Evolutionary conservation across 495 filamentous ascomycete species (phyloP).

Genomic region (Hypoxylon rickii): DNA sequence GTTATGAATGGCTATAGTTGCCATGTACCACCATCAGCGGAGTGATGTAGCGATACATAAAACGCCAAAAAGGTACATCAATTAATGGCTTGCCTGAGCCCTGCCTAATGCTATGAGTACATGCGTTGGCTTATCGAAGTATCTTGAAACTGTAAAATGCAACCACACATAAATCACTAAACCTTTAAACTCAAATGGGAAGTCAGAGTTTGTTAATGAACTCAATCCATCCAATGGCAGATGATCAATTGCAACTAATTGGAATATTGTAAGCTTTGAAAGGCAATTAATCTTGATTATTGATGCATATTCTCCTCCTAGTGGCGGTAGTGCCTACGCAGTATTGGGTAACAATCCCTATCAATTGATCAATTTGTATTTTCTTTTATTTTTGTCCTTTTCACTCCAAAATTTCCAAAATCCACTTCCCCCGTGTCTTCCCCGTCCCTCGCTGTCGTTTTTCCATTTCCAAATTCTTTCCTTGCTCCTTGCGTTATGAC

Average conservation of each 20-base stretch:
- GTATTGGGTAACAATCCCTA: too few relatives aligned
- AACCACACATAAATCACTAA: neutral
- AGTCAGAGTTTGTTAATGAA: too few relatives aligned
- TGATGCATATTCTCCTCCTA: slow-evolving; percentile 1
- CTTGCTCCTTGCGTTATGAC: slow-evolving; percentile 28
- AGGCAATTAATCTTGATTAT: too few relatives aligned
- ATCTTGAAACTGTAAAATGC: neutral
- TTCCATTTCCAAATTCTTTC: slow-evolving; percentile 12
- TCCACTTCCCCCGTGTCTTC: too few relatives aligned
- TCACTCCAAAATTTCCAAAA: neutral
- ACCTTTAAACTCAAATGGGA: slow-evolving; percentile 5
- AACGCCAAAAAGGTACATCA: slow-evolving; percentile 9
- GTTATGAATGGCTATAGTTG: slow-evolving; percentile 20
- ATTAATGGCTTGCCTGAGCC: too few relatives aligned
- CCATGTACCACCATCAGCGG: slow-evolving; percentile 21
- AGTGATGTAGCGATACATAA: slow-evolving; percentile 23
- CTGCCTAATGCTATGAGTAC: too few relatives aligned
- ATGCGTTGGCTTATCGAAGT: slow-evolving; percentile 10
- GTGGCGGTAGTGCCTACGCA: too few relatives aligned
- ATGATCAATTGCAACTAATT: neutral
- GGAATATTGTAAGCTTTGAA: too few relatives aligned
- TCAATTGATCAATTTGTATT: too few relatives aligned
- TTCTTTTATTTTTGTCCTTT: too few relatives aligned
- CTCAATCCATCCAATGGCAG: slow-evolving; percentile 3
- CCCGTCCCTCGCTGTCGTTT: too few relatives aligned